phyloP scores from a whole-genome alignment of 768 basidiomycete species.

The Tulasnella calospora region DNA sequence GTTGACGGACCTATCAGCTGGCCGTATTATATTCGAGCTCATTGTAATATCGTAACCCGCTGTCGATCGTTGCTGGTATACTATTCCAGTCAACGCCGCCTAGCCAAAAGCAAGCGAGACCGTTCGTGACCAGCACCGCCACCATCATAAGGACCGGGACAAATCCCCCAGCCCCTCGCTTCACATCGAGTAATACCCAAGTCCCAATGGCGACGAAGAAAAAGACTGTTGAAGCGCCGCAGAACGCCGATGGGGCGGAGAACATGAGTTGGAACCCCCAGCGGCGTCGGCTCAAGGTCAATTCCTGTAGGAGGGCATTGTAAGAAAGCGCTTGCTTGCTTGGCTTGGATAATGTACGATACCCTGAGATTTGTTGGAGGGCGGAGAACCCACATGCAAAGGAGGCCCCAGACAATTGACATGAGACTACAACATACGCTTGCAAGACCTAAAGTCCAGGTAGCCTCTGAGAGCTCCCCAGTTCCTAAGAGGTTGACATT shows the following conservation, averaged over 20 bases:
- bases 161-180: not conserved
- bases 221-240: not conserved
- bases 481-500: constrained; percentile 10
- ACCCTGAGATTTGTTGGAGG: not conserved
- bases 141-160: not conserved
- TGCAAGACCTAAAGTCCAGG: not conserved
- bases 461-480: not conserved
- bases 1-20: too few species aligned
- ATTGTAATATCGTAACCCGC: not conserved
- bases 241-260: not conserved
- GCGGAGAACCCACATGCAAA: constrained; percentile 10
- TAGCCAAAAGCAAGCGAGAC: not conserved
- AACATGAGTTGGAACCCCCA: not conserved
- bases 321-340: not conserved
- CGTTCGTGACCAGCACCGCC: not conserved
- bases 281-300: not conserved
- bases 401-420: constrained; percentile 12
- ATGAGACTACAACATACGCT: constrained; percentile 18
- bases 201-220: constrained; percentile 15
- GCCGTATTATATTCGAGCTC: not conserved
- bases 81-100: not conserved
- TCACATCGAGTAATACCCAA: constrained; percentile 1
- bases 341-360: not conserved
- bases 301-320: not conserved
- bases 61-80: not conserved